A percentile compares a stretch with the other conserved stretches of the same genome.
These are phyloP conservation scores for Colletotrichum tabaci DNA, from an alignment of 2,329 filamentous ascomycete species.

Conservation along the genomic window DNA sequence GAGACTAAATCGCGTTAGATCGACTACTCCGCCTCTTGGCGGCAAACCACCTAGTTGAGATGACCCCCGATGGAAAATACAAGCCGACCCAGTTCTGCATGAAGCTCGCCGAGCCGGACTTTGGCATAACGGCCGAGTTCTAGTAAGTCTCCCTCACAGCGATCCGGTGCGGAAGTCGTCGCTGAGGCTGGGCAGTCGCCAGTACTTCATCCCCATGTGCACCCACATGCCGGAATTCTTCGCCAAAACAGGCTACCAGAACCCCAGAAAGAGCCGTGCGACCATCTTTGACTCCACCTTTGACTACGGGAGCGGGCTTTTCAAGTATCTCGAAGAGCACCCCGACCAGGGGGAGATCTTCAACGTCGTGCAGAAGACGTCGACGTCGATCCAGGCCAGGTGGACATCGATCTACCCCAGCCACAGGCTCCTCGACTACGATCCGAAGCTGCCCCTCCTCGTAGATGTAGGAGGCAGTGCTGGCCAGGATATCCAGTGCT, in stretches of 20 bases:
- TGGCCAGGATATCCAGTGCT: constrained; percentile 21
- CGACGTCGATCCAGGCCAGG: background rate
- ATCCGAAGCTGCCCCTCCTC: constrained; percentile 14
- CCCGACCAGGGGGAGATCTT: background rate
- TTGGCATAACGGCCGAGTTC: background rate
- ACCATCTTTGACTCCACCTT: constrained; percentile 9
- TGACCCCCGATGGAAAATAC: background rate
- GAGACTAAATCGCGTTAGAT: background rate
- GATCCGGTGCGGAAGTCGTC: too few species aligned
- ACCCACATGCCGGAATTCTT: constrained; percentile 18
- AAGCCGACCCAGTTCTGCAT: background rate
- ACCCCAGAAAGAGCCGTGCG: background rate
- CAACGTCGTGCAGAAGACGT: constrained; percentile 15
- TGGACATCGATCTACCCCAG: constrained; percentile 27
- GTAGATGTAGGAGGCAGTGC: constrained; percentile 27
- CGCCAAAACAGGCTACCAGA: background rate
- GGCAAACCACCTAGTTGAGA: constrained; percentile 7
- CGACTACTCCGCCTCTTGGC: constrained; percentile 19
- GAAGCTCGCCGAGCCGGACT: background rate
- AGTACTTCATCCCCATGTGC: background rate
- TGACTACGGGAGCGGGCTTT: constrained; percentile 3
- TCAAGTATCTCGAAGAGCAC: background rate
- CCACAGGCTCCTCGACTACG: background rate
- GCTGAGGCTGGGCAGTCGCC: background rate
- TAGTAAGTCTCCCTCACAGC: background rate